phyloP scores from a whole-genome alignment of 768 basidiomycete genomes.

The Gautieria morchelliformis region DNA sequence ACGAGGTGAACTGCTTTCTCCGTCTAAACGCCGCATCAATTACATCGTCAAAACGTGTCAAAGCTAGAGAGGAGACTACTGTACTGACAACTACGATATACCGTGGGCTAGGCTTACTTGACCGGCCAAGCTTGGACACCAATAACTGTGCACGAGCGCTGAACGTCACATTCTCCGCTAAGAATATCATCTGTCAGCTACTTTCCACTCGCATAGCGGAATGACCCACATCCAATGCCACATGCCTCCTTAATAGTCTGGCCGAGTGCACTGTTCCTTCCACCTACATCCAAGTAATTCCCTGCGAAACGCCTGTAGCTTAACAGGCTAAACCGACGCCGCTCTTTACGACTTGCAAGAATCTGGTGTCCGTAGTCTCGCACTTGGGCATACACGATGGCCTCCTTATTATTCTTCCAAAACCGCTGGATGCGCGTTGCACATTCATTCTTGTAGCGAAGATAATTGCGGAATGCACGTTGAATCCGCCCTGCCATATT shows the following conservation, averaged over 20 bases:
- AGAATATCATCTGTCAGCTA: constrained; percentile 3
- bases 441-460: constrained; percentile 92
- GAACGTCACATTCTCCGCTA: constrained; percentile 74
- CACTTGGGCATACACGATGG: constrained; percentile 76
- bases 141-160: constrained; percentile 75
- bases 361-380: constrained; percentile 95
- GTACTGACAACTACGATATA: constrained; percentile 76
- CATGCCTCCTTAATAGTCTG: constrained; percentile 65
- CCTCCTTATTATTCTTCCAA: constrained; percentile 98
- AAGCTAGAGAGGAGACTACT: constrained; percentile 22
- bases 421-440: constrained; percentile 93
- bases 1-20: constrained; percentile 79
- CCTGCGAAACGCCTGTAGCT: constrained; percentile 93
- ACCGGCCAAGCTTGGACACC: constrained; percentile 75
- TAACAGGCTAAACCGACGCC: constrained; percentile 85
- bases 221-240: constrained; percentile 56
- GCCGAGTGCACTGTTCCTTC: constrained; percentile 59
- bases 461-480: constrained; percentile 90
- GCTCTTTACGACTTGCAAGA: constrained; percentile 85
- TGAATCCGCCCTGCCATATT: constrained; percentile 98
- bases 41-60: constrained; percentile 1
- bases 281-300: constrained; percentile 90
- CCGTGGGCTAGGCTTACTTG: constrained; percentile 87
- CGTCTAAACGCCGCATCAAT: constrained; percentile 39
- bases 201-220: not conserved